Evolutionary conservation across 306 rosid species (phyloP), one percentile per base, ranked within the genome.

Genomic region (Biancaea sappan): DNA sequence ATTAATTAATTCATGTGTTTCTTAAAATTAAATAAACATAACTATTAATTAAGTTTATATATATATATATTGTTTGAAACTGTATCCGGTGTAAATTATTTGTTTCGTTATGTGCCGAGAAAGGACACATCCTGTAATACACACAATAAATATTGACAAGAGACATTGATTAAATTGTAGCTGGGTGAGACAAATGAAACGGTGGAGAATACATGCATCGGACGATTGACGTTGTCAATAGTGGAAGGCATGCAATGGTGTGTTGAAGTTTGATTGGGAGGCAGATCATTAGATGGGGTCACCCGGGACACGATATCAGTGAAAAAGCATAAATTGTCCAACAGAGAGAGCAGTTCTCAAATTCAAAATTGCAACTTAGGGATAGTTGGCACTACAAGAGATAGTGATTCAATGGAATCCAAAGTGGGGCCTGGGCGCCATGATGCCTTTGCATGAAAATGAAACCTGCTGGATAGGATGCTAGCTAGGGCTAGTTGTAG

Each of bases 281-380:
- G 70, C 4, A 25, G 72, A 82, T 81, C 44, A 71, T 68, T 62
- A 54, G 32, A 69, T 78, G 83, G 83, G 82, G 83, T 73, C 80
- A 61, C 9, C 22, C 8, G 28, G 5, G 76, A 81, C 77, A 41
- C 44, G 60, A 44, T 70, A 71, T 81, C 70, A 76, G 47, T 19
- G 2, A 64, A 67, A 80, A 76, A 71, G 73, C 24, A 31, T 58
- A 31, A 19, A n/a, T 53, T 71, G 75, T 77, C 72, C 78, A 32
- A 72, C 52, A 73, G 78, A 77, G 78, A 77, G 61, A 26, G 69
- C 14, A 53, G 22, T 77, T 54, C 68, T 65, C 32, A 66, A 75
- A 75, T 83, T 75, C 59, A 83, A 83, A 75, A 54, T 79, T 66
- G 67, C 66, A 57, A 58, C 82, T 77, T 72, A 76, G 15, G 73